Conservation (phyloP, 345 rosid genomes). For the Conringia planisiliqua region DNA sequence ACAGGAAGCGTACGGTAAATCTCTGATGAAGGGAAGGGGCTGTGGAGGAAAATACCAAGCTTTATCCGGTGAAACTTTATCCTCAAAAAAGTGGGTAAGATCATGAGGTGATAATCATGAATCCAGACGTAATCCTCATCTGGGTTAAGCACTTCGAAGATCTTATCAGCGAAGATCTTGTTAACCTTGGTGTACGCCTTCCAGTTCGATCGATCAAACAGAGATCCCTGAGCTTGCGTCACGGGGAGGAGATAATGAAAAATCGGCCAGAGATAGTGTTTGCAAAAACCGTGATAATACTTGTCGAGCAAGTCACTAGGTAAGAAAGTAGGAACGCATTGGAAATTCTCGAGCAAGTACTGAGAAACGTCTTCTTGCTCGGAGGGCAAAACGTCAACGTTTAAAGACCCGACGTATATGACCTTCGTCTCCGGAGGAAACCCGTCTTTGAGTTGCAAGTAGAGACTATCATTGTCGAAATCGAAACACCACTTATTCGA, state of each 20-base stretch:
- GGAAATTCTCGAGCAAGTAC: slow-evolving; percentile 44
- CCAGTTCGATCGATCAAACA: slow-evolving; percentile 58
- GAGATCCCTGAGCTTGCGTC: slow-evolving; percentile 49
- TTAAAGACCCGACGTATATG: slow-evolving; percentile 59
- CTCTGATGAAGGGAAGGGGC: slow-evolving; percentile 78
- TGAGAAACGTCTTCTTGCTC: slow-evolving; percentile 64
- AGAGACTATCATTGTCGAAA: slow-evolving; percentile 53
- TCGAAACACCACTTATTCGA: slow-evolving; percentile 50
- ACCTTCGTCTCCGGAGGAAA: slow-evolving; percentile 52
- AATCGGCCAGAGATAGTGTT: slow-evolving; percentile 87
- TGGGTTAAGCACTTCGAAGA: slow-evolving; percentile 53
- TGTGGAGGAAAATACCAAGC: slow-evolving; percentile 71
- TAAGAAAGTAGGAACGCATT: slow-evolving; percentile 69
- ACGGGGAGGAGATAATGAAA: slow-evolving; percentile 69
- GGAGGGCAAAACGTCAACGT: slow-evolving; percentile 44
- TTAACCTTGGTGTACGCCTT: slow-evolving; percentile 60
- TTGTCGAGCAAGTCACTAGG: slow-evolving; percentile 44
- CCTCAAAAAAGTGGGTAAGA: slow-evolving; percentile 67
- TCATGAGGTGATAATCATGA: slow-evolving; percentile 84
- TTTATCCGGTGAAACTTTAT: slow-evolving; percentile 49
- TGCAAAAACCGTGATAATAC: slow-evolving; percentile 84
- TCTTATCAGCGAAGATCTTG: slow-evolving; percentile 62
- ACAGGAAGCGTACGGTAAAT: slow-evolving; percentile 66
- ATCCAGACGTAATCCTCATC: slow-evolving; percentile 80
- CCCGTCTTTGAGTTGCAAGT: slow-evolving; percentile 63